These are phyloP conservation scores for Hymenochaete sp. DNA, from an alignment of 1,284 basidiomycete species.

Conservation along the genomic window DNA sequence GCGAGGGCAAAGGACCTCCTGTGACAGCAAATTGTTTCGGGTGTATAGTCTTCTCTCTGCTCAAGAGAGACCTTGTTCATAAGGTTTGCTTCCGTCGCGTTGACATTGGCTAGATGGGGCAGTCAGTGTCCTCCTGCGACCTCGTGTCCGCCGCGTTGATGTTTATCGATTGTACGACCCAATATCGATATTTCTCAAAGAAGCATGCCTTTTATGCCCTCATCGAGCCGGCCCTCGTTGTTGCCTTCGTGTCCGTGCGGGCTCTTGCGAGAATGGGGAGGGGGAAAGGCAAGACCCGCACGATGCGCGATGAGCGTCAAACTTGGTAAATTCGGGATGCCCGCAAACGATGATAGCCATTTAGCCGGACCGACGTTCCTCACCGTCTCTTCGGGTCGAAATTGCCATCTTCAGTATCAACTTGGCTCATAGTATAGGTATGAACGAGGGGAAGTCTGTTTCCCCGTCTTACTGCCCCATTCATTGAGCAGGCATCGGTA, in stretches of 20 bases:
- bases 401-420: slow-evolving; percentile 12
- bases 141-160: slow-evolving; percentile 6
- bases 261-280: not conserved
- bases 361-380: not conserved
- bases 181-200: not conserved
- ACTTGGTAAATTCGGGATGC: not conserved
- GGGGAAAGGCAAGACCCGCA: not conserved
- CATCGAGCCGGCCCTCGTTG: not conserved
- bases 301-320: not conserved
- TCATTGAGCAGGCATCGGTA: not conserved
- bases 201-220: not conserved
- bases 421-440: no score
- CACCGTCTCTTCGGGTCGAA: slow-evolving; percentile 14
- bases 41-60: slow-evolving; percentile 10
- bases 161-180: slow-evolving; percentile 7
- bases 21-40: slow-evolving; percentile 10
- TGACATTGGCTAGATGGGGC: slow-evolving; percentile 12
- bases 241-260: not conserved
- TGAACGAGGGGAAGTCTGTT: no score
- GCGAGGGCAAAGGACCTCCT: slow-evolving; percentile 5
- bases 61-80: slow-evolving; percentile 12
- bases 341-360: slow-evolving; percentile 10
- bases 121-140: slow-evolving; percentile 6
- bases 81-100: slow-evolving; percentile 18
- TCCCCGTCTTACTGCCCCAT: not conserved